Conservation (phyloP, 2,329 filamentous ascomycete species). For the Chaetomiaceae sp. region DNA sequence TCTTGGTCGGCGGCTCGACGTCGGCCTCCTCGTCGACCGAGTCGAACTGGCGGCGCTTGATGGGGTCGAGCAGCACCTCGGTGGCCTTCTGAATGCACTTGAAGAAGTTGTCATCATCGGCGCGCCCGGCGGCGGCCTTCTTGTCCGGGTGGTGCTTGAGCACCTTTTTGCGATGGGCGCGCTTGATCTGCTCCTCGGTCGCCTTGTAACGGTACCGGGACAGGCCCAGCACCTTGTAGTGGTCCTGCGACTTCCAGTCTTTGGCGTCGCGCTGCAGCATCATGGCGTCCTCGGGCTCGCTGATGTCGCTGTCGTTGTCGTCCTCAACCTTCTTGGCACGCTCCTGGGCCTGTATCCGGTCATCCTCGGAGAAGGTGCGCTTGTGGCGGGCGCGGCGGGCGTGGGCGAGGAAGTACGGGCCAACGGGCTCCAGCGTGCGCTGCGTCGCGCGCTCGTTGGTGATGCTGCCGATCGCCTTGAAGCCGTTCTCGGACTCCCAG, state of each 20-base stretch:
- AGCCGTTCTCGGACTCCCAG: slow-evolving; percentile 86
- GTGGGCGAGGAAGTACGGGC: slow-evolving; percentile 95
- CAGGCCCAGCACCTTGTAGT: slow-evolving; percentile 93
- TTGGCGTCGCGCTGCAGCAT: slow-evolving; percentile 92
- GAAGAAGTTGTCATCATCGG: slow-evolving; percentile 97
- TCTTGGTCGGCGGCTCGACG: slow-evolving; percentile 87
- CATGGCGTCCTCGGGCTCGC: slow-evolving; percentile 86
- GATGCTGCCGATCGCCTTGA: slow-evolving; percentile 74
- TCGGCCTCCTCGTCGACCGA: slow-evolving; percentile 93
- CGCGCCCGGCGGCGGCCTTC: slow-evolving; percentile 82
- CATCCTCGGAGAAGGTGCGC: slow-evolving; percentile 97
- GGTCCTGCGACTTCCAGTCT: slow-evolving; percentile 99
- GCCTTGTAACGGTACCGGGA: slow-evolving; percentile 89
- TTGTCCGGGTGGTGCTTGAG: slow-evolving; percentile 98
- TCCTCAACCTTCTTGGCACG: slow-evolving; percentile 93
- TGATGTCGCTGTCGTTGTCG: slow-evolving; percentile 80
- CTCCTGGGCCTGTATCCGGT: slow-evolving; percentile 92
- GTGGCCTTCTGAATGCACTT: slow-evolving; percentile 99
- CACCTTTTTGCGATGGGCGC: slow-evolving; percentile 98
- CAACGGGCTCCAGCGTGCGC: slow-evolving; percentile 90
- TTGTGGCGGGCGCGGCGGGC: slow-evolving; percentile 92
- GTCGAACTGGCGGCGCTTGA: slow-evolving; percentile 91
- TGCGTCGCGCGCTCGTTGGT: slow-evolving; percentile 60
- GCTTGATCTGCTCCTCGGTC: slow-evolving; percentile 97
- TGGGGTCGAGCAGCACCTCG: slow-evolving; percentile 85